Base-by-base conservation (phyloP, 2,329 filamentous ascomycete species). In the Plectosphaerella sp. region DNA sequence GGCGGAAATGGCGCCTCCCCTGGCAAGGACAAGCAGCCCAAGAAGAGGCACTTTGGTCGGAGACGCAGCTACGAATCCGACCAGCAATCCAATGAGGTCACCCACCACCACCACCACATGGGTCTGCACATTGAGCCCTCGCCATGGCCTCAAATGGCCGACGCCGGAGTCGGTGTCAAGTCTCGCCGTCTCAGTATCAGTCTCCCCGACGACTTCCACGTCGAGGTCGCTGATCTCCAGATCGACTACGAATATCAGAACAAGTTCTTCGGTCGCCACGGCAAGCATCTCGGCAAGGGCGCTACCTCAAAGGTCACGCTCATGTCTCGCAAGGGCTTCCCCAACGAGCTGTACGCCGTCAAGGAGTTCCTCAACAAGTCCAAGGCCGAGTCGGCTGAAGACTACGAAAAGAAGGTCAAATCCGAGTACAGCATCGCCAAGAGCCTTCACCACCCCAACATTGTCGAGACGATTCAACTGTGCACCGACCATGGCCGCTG, bases 391-490 rank as follows among this genome's bases (percentile, higher is more conserved):
- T 84, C 80, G 10, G 75, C 82, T 56, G 79, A 83, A 28, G 89
- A 94, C 48, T 95, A 95, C 67, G 82, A 89, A 58, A 87, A 90
- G 70, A 94, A 95, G 75, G 89, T 96, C 73, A 95, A 93, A 69
- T 92, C 89, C 1, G 91, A 96, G 66, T 96, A 85, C 72, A 90
- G 86, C 67, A 91, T 96, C 58, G 89, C 89, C 54, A 92, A 92
- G 73, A 90, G 88, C 58, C 72, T 92, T 55, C 83, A 91, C 61
- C 91, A 96, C 65, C 89, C 91, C 48, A 96, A 96, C 67, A 89
- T 96, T 60, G 88, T 96, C 57, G 82, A 90, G 67, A 92, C 89
- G 0, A 72, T 91, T 51, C 83, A 86, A 28, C 76, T 96, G 6
- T 94, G 90, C 72, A 84, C 80, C 14, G 80, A 91, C 59, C 81